These are phyloP conservation scores for Trichosanthes truncata DNA, from an alignment of 306 rosid genomes.

Conservation along the genomic window DNA sequence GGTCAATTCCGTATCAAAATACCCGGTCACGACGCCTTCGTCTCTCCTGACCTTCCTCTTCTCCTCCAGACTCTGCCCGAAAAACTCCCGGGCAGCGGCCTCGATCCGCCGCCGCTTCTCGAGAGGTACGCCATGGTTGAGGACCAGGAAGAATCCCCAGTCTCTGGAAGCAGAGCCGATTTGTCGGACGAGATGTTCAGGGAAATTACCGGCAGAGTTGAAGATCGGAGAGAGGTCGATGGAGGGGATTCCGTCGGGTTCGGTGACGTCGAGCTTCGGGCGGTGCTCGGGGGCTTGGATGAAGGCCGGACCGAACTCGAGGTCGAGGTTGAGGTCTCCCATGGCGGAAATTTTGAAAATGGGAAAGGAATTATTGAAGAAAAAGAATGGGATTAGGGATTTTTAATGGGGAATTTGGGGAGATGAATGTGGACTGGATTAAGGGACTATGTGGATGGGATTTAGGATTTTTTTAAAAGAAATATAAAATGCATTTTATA, in stretches of 20 bases:
- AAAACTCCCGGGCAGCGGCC: conserved; percentile 31
- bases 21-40: conserved; percentile 25
- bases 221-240: conserved; percentile 21
- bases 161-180: conserved; percentile 37
- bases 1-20: conserved; percentile 49
- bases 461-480: no score
- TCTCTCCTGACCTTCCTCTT: conserved; percentile 40
- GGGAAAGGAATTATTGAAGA: background rate
- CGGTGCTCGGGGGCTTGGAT: conserved; percentile 54
- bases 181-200: conserved; percentile 23
- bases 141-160: conserved; percentile 75
- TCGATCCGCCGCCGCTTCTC: conserved; percentile 21
- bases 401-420: no score
- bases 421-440: no score
- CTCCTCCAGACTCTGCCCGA: conserved; percentile 43
- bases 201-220: background rate
- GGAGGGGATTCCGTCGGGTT: conserved; percentile 41
- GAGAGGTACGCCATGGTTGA: conserved; percentile 45
- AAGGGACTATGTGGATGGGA: no score
- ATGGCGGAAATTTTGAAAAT: background rate
- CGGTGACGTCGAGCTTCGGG: conserved; percentile 28
- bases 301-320: conserved; percentile 27
- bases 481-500: no score
- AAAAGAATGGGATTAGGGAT: no score
- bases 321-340: conserved; percentile 33